Percentiles rank a stretch among this genome's conserved stretches.
These are phyloP conservation scores for Solanum virginianum DNA, from an alignment of 257 asterid species.

Conservation along the genomic window DNA sequence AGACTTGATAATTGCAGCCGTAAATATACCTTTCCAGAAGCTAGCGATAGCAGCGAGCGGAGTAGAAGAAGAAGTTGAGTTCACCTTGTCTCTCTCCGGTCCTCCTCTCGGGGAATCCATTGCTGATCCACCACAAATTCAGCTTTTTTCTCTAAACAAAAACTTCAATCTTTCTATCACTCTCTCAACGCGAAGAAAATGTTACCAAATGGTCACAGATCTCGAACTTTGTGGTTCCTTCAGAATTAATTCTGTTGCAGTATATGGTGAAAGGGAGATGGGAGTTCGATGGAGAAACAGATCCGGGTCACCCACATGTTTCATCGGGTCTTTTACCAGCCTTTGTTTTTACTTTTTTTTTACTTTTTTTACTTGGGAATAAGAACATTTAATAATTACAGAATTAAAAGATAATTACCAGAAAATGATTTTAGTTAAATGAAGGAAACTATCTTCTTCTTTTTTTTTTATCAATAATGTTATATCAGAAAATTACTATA, in stretches of 20 bases:
- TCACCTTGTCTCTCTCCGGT: constrained; percentile 68
- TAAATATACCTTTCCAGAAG: constrained; percentile 77
- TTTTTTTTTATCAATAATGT: too few species aligned
- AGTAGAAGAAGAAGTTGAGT: constrained; percentile 52
- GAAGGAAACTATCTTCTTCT: background rate
- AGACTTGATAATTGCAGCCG: background rate
- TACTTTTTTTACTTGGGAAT: background rate
- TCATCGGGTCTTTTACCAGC: background rate
- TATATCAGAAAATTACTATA: too few species aligned
- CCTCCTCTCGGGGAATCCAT: constrained; percentile 32
- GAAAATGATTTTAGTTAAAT: background rate
- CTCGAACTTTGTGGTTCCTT: background rate
- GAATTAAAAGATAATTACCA: background rate
- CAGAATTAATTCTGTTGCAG: background rate
- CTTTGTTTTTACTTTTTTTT: background rate
- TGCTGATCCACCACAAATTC: background rate
- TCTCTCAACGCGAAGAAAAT: background rate
- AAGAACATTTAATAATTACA: background rate
- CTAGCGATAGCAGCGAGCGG: constrained; percentile 53
- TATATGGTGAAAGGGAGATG: background rate
- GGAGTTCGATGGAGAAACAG: background rate
- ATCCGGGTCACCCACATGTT: background rate
- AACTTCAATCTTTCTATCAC: background rate
- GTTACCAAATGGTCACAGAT: background rate
- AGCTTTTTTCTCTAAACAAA: background rate